Evolutionary conservation across 2,329 filamentous ascomycete genomes (phyloP).

Genomic region (Alternaria brassicicola): DNA sequence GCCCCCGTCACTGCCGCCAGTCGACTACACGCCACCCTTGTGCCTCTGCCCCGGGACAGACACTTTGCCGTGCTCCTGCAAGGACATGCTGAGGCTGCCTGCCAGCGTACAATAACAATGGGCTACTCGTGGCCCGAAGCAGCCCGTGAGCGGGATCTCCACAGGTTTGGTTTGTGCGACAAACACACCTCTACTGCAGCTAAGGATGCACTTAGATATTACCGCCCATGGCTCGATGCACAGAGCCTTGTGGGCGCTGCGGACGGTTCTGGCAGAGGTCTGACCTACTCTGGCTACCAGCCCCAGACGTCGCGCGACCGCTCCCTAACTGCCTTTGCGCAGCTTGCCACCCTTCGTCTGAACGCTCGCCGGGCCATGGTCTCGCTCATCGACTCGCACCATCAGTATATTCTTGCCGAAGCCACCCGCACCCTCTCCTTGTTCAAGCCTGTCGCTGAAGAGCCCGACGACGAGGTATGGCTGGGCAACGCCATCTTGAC

Average conservation of each 20-base stretch:
- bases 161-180: slow-evolving; percentile 23
- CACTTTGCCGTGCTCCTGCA: slow-evolving; percentile 9
- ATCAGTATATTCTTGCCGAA: slow-evolving; percentile 49
- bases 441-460: slow-evolving; percentile 29
- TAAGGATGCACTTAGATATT: slow-evolving; percentile 33
- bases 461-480: slow-evolving; percentile 36
- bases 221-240: slow-evolving; percentile 46
- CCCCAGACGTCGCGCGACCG: slow-evolving; percentile 35
- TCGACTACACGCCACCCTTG: slow-evolving; percentile 4
- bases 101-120: slow-evolving; percentile 19
- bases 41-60: slow-evolving; percentile 4
- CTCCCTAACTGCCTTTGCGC: slow-evolving; percentile 45
- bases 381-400: slow-evolving; percentile 46
- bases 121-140: slow-evolving; percentile 27
- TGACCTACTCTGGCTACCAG: slow-evolving; percentile 32
- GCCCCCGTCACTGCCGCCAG: neutral
- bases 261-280: slow-evolving; percentile 30
- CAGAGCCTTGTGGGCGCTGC: slow-evolving; percentile 39
- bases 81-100: slow-evolving; percentile 18
- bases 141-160: slow-evolving; percentile 38
- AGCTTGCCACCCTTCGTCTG: slow-evolving; percentile 44
- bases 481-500: slow-evolving; percentile 41
- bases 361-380: slow-evolving; percentile 44
- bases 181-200: neutral
- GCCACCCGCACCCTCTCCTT: slow-evolving; percentile 47